Conservation (phyloP, 2,329 filamentous ascomycete genomes). For the Colletotrichum lentis region DNA sequence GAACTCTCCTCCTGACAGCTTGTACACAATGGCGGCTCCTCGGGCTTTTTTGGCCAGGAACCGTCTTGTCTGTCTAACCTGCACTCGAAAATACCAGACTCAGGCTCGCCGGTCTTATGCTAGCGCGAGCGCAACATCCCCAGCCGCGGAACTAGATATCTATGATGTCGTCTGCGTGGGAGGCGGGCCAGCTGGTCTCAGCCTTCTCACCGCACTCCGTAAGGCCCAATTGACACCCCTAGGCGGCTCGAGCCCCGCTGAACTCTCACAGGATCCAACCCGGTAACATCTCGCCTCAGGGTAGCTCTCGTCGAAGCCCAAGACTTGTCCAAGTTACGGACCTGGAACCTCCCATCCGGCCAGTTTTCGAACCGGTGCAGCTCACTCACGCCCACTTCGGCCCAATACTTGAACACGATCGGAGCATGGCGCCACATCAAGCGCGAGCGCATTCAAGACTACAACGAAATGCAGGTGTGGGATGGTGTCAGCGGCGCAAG, state of each 20-base stretch:
- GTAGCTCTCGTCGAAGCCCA: conserved; percentile 92
- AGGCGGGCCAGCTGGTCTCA: conserved; percentile 88
- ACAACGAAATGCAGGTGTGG: conserved; percentile 98
- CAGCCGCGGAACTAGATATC: conserved; percentile 63
- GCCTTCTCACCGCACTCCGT: conserved; percentile 80
- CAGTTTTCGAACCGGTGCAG: conserved; percentile 94
- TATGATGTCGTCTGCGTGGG: conserved; percentile 95
- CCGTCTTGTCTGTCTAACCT: conserved; percentile 58
- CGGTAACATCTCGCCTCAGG: conserved; percentile 77
- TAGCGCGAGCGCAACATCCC: conserved; percentile 27
- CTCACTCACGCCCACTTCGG: conserved; percentile 88
- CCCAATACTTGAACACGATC: conserved; percentile 81
- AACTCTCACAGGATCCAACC: conserved; percentile 69
- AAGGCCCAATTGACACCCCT: conserved; percentile 43
- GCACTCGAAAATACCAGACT: conserved; percentile 51
- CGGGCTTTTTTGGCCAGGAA: conserved; percentile 42
- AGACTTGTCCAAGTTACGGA: conserved; percentile 74
- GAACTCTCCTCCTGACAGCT: neutral
- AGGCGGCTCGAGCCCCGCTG: conserved; percentile 11
- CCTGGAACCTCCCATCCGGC: conserved; percentile 71
- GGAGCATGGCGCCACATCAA: conserved; percentile 86
- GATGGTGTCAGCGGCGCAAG: conserved; percentile 87
- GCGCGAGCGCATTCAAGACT: conserved; percentile 78
- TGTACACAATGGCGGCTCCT: conserved; percentile 22
- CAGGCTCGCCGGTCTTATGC: conserved; percentile 44